phyloP scores from a whole-genome alignment of 2,329 filamentous ascomycete genomes.

The Hirsutella thompsonii region DNA sequence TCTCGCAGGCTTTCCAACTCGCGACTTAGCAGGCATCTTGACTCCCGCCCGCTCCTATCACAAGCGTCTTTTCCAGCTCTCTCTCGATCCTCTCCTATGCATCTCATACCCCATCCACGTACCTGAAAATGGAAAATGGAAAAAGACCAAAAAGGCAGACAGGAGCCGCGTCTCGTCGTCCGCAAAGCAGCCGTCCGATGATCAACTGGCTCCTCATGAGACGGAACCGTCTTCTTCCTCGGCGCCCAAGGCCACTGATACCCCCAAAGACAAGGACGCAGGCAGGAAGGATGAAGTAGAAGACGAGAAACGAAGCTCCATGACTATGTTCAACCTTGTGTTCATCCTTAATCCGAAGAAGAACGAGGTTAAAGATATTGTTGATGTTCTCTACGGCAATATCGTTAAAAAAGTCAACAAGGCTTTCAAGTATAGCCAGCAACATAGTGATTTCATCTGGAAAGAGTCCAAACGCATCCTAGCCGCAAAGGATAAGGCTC shows the following conservation, averaged over 20 bases:
- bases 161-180: slow-evolving; percentile 17
- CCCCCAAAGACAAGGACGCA: slow-evolving; percentile 14
- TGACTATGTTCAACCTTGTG: slow-evolving; percentile 97
- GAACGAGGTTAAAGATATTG: slow-evolving; percentile 61
- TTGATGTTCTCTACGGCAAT: slow-evolving; percentile 70
- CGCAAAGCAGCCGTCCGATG: slow-evolving; percentile 16
- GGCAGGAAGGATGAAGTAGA: slow-evolving; percentile 34
- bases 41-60: slow-evolving; percentile 66
- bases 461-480: slow-evolving; percentile 78
- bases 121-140: slow-evolving; percentile 67
- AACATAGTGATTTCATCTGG: slow-evolving; percentile 81
- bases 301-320: slow-evolving; percentile 52
- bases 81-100: slow-evolving; percentile 66
- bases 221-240: slow-evolving; percentile 12
- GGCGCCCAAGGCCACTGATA: slow-evolving; percentile 12
- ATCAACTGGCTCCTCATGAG: slow-evolving; percentile 14
- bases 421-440: slow-evolving; percentile 84
- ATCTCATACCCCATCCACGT: slow-evolving; percentile 77
- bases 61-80: slow-evolving; percentile 72
- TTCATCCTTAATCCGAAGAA: slow-evolving; percentile 77
- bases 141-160: slow-evolving; percentile 44
- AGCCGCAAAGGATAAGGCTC: slow-evolving; percentile 66
- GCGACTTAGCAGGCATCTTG: slow-evolving; percentile 67
- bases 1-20: slow-evolving; percentile 60
- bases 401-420: slow-evolving; percentile 88